Evolutionary conservation across 129 eudicot species (phyloP), one percentile per base, ranked within the genome.

Genomic region (Tagetes patula): DNA sequence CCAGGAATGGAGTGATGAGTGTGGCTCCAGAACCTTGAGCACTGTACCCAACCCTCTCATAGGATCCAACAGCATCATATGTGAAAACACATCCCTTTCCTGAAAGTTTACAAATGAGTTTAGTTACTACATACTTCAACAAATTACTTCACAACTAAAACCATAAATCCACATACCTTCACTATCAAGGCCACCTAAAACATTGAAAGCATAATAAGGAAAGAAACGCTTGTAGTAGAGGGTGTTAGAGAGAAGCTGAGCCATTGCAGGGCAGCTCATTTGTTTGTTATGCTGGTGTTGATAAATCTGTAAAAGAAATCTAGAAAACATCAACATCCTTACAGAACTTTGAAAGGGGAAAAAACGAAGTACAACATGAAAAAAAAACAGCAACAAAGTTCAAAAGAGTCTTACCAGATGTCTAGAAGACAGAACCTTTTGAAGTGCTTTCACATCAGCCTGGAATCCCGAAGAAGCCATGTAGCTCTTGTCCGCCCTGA

Each of bases 251-350:
- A 95, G 96, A 77, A 95, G 89, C 82, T 95, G 99, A 62, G 93
- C 99, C 99, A 95, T 90, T 46, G 94, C 99, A 75, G 99, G 99
- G 81, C 99, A 95, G 75, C 97, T 88, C 99, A 95, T 95, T 76
- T 95, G 97, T 78, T 95, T 95, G 88, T 88, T 95, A 84, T 90
- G 99, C 69, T 95, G 99, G 69, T 95, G 99, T 76, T 95, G 99
- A 79, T 95, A 95, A 48, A 84, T 75, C 97, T 95, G 76, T 50
- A 33, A 37, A 33, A 63, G 6, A 41, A 41, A n/a, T 63, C 39
- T 34, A 59, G 8, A 49, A 45, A 55, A 43, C 52, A 65, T 41
- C 38, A 32, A 40, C 53, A 66, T 30, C 13, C 11, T 45, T 64
- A 13, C 45, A 65, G 37, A 32, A 31, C 8, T 3, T 32, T 0